phyloP scores from a whole-genome alignment of 768 basidiomycete species.

The Boletales sp. region DNA sequence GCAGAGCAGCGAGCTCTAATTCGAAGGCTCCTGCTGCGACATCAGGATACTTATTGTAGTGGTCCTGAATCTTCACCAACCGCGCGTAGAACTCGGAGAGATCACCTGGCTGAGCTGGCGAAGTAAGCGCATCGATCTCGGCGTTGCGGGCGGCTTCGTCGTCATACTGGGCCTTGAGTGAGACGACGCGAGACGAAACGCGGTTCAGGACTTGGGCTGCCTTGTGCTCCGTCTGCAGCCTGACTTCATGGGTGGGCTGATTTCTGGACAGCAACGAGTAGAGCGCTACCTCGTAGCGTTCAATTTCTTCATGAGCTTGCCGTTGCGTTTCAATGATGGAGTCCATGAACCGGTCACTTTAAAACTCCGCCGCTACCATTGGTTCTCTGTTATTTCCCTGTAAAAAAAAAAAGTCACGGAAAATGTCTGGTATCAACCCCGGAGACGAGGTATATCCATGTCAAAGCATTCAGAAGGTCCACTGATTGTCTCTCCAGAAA shows the following conservation, averaged over 20 bases:
- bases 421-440: constrained; percentile 79
- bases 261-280: constrained; percentile 77
- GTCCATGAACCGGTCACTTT: constrained; percentile 66
- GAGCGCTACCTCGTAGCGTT: constrained; percentile 85
- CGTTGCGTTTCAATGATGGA: constrained; percentile 91
- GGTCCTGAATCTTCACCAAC: constrained; percentile 93
- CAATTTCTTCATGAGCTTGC: constrained; percentile 93
- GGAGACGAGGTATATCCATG: constrained; percentile 71
- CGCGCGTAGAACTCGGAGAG: constrained; percentile 94
- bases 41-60: constrained; percentile 95
- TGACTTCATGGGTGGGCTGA: constrained; percentile 56
- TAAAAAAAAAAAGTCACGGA: constrained; percentile 35
- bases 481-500: constrained; percentile 49
- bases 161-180: constrained; percentile 70
- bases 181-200: constrained; percentile 62
- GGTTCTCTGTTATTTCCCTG: constrained; percentile 28
- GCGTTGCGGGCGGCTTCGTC: constrained; percentile 69
- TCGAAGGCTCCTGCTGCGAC: constrained; percentile 77
- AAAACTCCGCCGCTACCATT: constrained; percentile 47
- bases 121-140: constrained; percentile 64
- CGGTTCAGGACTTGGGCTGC: constrained; percentile 87
- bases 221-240: constrained; percentile 80
- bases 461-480: constrained; percentile 8
- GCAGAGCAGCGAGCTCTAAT: constrained; percentile 74
- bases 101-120: constrained; percentile 59